These are phyloP conservation scores for Mortierella hygrophila DNA, from an alignment of 192 early-diverging fungal species.

Conservation along the genomic window DNA sequence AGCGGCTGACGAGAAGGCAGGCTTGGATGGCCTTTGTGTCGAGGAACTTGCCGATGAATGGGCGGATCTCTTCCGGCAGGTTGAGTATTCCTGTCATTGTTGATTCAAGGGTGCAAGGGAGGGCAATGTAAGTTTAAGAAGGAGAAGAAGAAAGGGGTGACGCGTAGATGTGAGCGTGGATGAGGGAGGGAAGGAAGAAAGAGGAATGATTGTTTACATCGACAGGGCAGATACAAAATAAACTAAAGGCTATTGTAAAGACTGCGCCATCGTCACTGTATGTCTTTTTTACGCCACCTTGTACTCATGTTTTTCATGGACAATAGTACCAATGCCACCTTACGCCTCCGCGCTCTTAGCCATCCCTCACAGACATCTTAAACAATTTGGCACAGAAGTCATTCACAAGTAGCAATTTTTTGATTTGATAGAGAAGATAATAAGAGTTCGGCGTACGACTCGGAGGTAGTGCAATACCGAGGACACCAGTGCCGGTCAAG, in stretches of 20 bases:
- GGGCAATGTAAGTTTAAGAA: not conserved
- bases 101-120: not conserved
- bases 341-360: too few species aligned
- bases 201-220: too few species aligned
- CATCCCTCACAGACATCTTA: too few species aligned
- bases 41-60: not conserved
- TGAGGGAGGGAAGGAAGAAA: not conserved
- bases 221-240: too few species aligned
- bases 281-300: too few species aligned
- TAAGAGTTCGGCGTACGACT: conserved; percentile 54
- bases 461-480: conserved; percentile 59
- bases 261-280: too few species aligned
- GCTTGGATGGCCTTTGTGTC: not conserved
- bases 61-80: not conserved
- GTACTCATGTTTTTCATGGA: too few species aligned
- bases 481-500: conserved; percentile 54
- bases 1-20: not conserved
- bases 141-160: not conserved
- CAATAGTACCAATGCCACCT: too few species aligned
- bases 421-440: conserved; percentile 16
- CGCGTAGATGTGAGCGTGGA: too few species aligned
- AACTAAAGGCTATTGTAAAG: too few species aligned
- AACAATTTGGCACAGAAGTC: too few species aligned
- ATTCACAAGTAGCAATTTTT: not conserved
- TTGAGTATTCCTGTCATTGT: not conserved